Conservation (phyloP, 1,284 basidiomycete genomes). For the Boletellus deceptivus region DNA sequence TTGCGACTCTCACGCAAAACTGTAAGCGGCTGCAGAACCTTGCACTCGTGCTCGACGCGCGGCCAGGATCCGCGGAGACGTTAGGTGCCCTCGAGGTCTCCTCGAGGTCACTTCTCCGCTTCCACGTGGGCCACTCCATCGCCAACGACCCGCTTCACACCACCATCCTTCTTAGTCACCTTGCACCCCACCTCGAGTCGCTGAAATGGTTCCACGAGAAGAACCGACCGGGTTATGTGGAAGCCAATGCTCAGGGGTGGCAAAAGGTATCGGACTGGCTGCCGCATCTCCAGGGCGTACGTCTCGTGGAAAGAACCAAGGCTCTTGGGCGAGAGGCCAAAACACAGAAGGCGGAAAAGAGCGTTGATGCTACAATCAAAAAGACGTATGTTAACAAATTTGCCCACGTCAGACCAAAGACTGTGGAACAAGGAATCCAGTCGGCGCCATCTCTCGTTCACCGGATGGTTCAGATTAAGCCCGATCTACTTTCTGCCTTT, state of each 20-base stretch:
- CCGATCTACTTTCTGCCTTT: constrained; percentile 40
- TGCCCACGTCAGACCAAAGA: constrained; percentile 47
- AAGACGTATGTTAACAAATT: constrained; percentile 44
- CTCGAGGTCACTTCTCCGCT: constrained; percentile 60
- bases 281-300: constrained; percentile 64
- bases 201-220: constrained; percentile 74
- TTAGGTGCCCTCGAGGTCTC: constrained; percentile 47
- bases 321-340: constrained; percentile 33
- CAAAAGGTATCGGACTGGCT: constrained; percentile 63
- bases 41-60: constrained; percentile 61
- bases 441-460: constrained; percentile 46
- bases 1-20: constrained; percentile 53
- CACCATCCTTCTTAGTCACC: constrained; percentile 68
- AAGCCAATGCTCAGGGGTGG: constrained; percentile 65
- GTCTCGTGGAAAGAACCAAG: constrained; percentile 55
- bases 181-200: constrained; percentile 64
- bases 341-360: constrained; percentile 42
- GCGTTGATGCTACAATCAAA: constrained; percentile 54
- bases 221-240: constrained; percentile 65
- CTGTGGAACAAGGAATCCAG: constrained; percentile 47
- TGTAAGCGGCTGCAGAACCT: constrained; percentile 64
- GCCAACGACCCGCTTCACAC: constrained; percentile 62
- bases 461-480: constrained; percentile 44
- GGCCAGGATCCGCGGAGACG: constrained; percentile 43
- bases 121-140: constrained; percentile 74